A percentile compares a stretch with the other conserved stretches of the same genome.
Evolutionary conservation across 2,329 filamentous ascomycete species (phyloP).

Genomic region (Fusarium chuoi): DNA sequence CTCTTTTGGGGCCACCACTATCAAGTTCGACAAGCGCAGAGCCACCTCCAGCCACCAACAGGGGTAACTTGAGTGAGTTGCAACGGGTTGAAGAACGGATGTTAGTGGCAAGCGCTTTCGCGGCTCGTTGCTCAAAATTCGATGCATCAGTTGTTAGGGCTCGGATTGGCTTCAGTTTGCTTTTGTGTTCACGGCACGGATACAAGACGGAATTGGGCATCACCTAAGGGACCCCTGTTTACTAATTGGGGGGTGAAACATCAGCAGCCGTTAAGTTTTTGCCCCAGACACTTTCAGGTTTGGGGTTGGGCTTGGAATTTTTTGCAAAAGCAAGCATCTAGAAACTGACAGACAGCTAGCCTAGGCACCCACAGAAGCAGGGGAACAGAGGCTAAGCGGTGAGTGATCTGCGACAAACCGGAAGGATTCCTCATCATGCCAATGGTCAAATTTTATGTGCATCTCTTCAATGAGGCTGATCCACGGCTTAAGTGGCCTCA

Average conservation of each 20-base stretch:
- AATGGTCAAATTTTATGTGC: neutral
- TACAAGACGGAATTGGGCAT: neutral
- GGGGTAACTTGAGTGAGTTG: neutral
- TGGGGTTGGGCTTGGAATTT: neutral
- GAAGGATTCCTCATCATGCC: neutral
- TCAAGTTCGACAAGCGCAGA: neutral
- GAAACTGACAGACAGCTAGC: neutral
- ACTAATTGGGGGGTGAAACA: neutral
- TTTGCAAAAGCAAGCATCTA: neutral
- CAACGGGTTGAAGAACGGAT: slow-evolving; percentile 1
- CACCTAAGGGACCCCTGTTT: neutral
- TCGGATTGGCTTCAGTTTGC: slow-evolving; percentile 2
- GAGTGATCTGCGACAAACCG: slow-evolving; percentile 8
- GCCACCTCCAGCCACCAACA: slow-evolving; percentile 13
- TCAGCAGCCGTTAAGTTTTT: neutral
- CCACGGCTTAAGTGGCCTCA: neutral
- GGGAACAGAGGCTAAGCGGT: slow-evolving; percentile 15
- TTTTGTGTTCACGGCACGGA: neutral
- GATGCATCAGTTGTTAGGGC: slow-evolving; percentile 13
- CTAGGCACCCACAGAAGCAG: neutral
- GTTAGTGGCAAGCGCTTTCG: slow-evolving; percentile 14
- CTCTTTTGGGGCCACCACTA: slow-evolving; percentile 3
- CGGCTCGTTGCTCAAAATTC: neutral
- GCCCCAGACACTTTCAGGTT: slow-evolving; percentile 7
- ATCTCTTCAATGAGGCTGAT: neutral